phyloP scores from a whole-genome alignment of 805 yeast species.

The Teunomyces lycoperdinae region DNA sequence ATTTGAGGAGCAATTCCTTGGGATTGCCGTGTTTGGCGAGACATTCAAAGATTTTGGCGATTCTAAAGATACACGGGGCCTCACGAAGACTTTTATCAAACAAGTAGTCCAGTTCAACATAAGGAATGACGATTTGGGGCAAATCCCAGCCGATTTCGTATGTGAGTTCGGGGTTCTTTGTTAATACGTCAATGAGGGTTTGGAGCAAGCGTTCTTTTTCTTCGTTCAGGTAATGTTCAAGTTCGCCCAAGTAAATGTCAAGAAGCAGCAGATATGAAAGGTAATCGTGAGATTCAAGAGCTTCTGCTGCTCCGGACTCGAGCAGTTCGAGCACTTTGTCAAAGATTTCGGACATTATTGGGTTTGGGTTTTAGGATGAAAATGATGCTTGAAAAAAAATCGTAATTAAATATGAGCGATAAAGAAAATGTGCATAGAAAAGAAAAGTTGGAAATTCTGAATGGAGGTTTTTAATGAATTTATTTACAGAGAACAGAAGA shows the following conservation, averaged over 20 bases:
- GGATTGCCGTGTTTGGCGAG: slow-evolving; percentile 73
- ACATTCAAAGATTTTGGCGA: slow-evolving; percentile 55
- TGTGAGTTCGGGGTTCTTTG: slow-evolving; percentile 46
- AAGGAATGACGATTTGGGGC: slow-evolving; percentile 64
- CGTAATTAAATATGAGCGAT: too few relatives aligned
- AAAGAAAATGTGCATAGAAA: too few relatives aligned
- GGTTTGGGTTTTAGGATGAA: too few relatives aligned
- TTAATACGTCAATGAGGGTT: slow-evolving; percentile 43
- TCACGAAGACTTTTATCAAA: slow-evolving; percentile 27
- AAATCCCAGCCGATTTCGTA: slow-evolving; percentile 88
- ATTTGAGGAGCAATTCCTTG: slow-evolving; percentile 70
- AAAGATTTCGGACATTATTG: slow-evolving; percentile 10
- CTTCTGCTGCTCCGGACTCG: slow-evolving; percentile 31
- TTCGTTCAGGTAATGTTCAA: slow-evolving; percentile 40
- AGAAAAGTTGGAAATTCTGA: too few relatives aligned
- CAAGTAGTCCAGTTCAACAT: slow-evolving; percentile 40
- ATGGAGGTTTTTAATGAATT: too few relatives aligned
- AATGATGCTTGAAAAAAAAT: not conserved
- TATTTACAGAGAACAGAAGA: too few relatives aligned
- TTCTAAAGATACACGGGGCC: slow-evolving; percentile 36
- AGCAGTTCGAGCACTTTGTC: slow-evolving; percentile 26
- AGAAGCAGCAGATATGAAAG: slow-evolving; percentile 70
- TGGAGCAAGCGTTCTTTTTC: slow-evolving; percentile 53
- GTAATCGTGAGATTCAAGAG: slow-evolving; percentile 53
- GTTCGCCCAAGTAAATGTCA: slow-evolving; percentile 56